Percentiles rank a stretch among this genome's conserved stretches.
Evolutionary conservation across 106 monocot species (phyloP).

Genomic region (Gastrodia elata): DNA sequence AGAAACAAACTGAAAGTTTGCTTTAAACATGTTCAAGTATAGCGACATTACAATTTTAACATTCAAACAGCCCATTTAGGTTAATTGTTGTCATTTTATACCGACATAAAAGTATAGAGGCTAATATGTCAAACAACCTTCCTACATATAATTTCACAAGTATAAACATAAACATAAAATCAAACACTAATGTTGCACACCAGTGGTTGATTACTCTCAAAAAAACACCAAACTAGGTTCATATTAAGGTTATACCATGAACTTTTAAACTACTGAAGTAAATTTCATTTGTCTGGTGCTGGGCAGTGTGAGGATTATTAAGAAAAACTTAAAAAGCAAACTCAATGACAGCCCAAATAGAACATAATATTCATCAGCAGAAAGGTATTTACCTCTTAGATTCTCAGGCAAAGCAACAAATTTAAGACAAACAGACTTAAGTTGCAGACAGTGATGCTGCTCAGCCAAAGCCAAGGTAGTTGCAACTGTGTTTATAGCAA

Average conservation of each 20-base stretch:
- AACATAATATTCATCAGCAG: background rate
- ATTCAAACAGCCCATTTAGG: background rate
- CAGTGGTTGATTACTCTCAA: too few relatives aligned
- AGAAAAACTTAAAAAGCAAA: background rate
- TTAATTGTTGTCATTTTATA: background rate
- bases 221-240: background rate
- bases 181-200: background rate
- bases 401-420: slow-evolving; percentile 23
- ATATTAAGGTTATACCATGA: background rate
- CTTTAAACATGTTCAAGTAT: background rate
- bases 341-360: background rate
- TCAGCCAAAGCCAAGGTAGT: slow-evolving; percentile 42
- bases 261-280: background rate
- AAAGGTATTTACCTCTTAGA: slow-evolving; percentile 13
- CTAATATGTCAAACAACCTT: background rate
- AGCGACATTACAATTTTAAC: background rate
- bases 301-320: too few relatives aligned
- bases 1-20: background rate
- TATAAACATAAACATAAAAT: background rate
- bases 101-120: background rate
- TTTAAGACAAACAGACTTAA: slow-evolving; percentile 37
- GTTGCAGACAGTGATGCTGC: slow-evolving; percentile 35
- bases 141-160: too few relatives aligned
- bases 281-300: too few relatives aligned
- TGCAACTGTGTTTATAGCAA: slow-evolving; percentile 32